Evolutionary conservation across 768 basidiomycete species (phyloP), one percentile per base, ranked within the genome.

Genomic region (Leccinum arenicola): DNA sequence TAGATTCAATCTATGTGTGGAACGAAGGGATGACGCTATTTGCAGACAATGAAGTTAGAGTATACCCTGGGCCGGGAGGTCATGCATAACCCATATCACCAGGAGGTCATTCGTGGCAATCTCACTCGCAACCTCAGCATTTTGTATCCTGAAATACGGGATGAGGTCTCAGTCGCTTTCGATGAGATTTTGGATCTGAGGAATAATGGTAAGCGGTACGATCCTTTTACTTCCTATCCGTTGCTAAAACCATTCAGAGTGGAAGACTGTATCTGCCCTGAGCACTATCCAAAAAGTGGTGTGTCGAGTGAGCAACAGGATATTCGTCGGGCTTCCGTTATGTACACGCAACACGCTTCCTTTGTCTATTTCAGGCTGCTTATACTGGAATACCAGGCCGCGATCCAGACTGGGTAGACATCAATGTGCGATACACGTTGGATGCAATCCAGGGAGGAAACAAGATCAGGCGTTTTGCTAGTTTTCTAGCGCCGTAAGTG

Each of bases 31-130:
- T 43, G 7, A 36, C 15, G 2, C 19, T 4, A 2, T 54, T 27
- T 6, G 33, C 52, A 83, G 81, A 38, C 61, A 1, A 21, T 80
- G 11, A 76, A 78, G 33, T 59, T 67, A 17, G 66, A 74, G 3
- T 76, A 80, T 57, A 78, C 77, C 2, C 47, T 84, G 1, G 75
- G 76, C 0, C 59, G 61, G 2, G 68, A 75, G 50, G 55, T 78
- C 31, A 38, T 59, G 19, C 52, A 70, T 2, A 68, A 74, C 57
- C 40, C 33, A 15, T 77, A 76, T 50, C 78, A 78, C 52, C 52
- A 65, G 8, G 50, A 58, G 5, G 54, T 76, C 29, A 55, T 76
- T 21, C 71, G 70, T 11, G 43, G 45, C 23, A 64, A 68, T 43
- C 66, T 78, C 9, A 76, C 77, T 17, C 73, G 80, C 6, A 78